Evolutionary conservation across 140 eudicot species (phyloP).

Genomic region (Ambrosia hybrid): DNA sequence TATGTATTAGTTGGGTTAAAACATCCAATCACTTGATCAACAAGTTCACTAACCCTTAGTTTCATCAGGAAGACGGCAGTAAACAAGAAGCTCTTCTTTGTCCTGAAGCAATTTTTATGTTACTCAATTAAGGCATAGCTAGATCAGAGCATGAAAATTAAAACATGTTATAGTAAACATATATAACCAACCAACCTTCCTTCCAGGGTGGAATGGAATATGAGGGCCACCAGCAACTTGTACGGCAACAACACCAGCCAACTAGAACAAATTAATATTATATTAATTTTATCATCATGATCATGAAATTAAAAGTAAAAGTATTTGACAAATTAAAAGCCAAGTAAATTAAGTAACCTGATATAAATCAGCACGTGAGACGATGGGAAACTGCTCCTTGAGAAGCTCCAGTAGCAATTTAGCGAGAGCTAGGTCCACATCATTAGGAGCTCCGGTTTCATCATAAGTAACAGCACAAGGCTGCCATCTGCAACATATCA

Average conservation of each 20-base stretch:
- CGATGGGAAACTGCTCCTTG: conserved; percentile 63
- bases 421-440: too few relatives aligned
- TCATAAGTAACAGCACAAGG: too few relatives aligned
- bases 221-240: conserved; percentile 77
- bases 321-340: background rate
- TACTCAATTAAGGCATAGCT: background rate
- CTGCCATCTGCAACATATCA: too few relatives aligned
- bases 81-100: conserved; percentile 65
- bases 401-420: conserved; percentile 53
- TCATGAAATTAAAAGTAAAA: background rate
- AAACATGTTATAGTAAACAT: background rate
- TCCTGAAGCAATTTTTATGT: conserved; percentile 48
- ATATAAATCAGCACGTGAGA: conserved; percentile 74
- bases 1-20: too few relatives aligned
- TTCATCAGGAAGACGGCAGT: conserved; percentile 88
- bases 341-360: conserved; percentile 40
- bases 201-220: conserved; percentile 77
- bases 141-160: background rate
- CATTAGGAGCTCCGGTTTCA: too few relatives aligned
- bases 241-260: conserved; percentile 76
- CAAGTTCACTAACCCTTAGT: conserved; percentile 45
- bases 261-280: conserved; percentile 17
- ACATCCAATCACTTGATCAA: too few relatives aligned
- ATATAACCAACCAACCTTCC: conserved; percentile 42
- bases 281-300: too few relatives aligned